These are phyloP conservation scores for Hemileccinum rubropunctum DNA, from an alignment of 768 basidiomycete species.

Conservation along the genomic window DNA sequence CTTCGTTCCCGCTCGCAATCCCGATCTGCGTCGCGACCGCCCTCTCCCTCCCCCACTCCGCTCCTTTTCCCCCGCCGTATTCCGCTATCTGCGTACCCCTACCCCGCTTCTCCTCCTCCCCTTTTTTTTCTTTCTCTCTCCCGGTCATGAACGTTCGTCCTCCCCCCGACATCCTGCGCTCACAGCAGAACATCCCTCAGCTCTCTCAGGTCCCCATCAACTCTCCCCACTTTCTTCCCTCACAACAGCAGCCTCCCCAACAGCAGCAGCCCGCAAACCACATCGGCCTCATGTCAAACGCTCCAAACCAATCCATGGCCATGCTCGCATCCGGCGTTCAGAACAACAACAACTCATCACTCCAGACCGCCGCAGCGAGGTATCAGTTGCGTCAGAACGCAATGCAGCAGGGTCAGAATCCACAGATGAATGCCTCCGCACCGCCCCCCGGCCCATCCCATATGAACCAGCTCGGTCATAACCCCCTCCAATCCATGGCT, in stretches of 20 bases:
- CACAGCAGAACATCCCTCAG: slow-evolving; percentile 39
- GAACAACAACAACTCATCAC: slow-evolving; percentile 19
- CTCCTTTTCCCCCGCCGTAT: slow-evolving; percentile 1
- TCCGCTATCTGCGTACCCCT: slow-evolving; percentile 1
- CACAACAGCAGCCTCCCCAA: slow-evolving; percentile 37
- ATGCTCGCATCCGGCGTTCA: slow-evolving; percentile 36
- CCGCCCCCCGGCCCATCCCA: slow-evolving; percentile 27
- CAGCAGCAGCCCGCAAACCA: slow-evolving; percentile 34
- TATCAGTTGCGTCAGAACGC: slow-evolving; percentile 36
- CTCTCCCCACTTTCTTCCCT: slow-evolving; percentile 35
- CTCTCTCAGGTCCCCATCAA: slow-evolving; percentile 37
- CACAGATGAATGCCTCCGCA: slow-evolving; percentile 33
- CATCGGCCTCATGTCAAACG: slow-evolving; percentile 36
- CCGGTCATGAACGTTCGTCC: slow-evolving; percentile 48
- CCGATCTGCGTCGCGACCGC: slow-evolving; percentile 22
- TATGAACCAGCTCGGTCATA: slow-evolving; percentile 31
- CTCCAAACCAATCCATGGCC: slow-evolving; percentile 36
- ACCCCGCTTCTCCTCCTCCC: background rate
- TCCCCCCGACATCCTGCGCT: slow-evolving; percentile 44
- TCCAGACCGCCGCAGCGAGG: slow-evolving; percentile 23
- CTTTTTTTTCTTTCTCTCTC: slow-evolving; percentile 3
- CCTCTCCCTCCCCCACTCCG: slow-evolving; percentile 1
- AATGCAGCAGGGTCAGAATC: slow-evolving; percentile 38
- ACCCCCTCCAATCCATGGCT: slow-evolving; percentile 40
- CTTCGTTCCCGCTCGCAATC: slow-evolving; percentile 1